phyloP scores from a whole-genome alignment of 2,329 filamentous ascomycete genomes.

The Cyanodermella asteris region DNA sequence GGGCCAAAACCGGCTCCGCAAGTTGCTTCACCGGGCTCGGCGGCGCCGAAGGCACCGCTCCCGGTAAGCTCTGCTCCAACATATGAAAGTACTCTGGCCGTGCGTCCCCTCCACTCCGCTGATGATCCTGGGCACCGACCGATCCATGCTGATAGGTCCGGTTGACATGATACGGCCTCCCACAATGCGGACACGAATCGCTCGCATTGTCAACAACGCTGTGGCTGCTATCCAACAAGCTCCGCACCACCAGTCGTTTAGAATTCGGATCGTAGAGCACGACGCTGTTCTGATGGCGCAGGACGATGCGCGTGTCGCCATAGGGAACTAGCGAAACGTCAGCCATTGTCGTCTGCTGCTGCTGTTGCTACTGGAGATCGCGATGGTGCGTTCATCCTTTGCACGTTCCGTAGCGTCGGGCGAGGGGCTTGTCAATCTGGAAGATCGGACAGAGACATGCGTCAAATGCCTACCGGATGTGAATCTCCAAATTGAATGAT shows the following conservation, averaged over 20 bases:
- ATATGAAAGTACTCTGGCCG: conserved; percentile 90
- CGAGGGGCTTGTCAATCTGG: no score
- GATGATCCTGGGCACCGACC: conserved; percentile 12
- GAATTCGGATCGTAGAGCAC: conserved; percentile 78
- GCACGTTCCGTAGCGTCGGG: no score
- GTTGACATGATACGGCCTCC: conserved; percentile 41
- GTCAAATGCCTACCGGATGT: no score
- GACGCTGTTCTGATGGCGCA: conserved; percentile 78
- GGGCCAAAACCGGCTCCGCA: conserved; percentile 24
- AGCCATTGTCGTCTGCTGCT: no score
- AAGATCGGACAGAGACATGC: no score
- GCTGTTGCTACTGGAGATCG: no score
- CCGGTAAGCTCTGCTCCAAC: conserved; percentile 42
- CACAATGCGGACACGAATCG: conserved; percentile 90
- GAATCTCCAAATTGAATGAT: no score
- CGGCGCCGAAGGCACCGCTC: conserved; percentile 24
- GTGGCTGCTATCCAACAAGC: conserved; percentile 28
- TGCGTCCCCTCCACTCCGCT: conserved; percentile 44
- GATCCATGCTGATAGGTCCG: conserved; percentile 16
- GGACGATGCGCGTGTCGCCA: conserved; percentile 18
- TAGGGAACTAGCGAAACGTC: no score
- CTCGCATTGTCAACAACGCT: conserved; percentile 40
- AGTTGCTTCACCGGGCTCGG: conserved; percentile 27
- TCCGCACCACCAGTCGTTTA: conserved; percentile 63
- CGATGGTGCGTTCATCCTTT: no score